Evolutionary conservation across 1,284 basidiomycete species (phyloP).

Genomic region (Tylopilus sp.): DNA sequence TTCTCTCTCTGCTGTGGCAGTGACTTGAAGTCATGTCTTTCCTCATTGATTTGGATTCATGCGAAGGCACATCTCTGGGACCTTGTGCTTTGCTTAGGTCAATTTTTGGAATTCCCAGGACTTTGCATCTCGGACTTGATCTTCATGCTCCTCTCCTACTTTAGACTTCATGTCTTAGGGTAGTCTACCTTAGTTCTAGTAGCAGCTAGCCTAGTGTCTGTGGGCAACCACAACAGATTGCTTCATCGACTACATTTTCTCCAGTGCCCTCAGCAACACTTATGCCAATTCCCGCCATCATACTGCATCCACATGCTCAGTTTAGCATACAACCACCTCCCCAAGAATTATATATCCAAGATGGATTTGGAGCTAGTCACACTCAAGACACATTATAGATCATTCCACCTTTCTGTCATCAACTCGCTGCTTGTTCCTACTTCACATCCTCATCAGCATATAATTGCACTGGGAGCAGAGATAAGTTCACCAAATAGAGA

Average conservation of each 20-base stretch:
- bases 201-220: no score
- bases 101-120: no score
- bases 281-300: slow-evolving; percentile 62
- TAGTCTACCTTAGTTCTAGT: no score
- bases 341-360: slow-evolving; percentile 32
- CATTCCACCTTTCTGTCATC: slow-evolving; percentile 72
- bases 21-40: no score
- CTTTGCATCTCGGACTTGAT: no score
- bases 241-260: slow-evolving; percentile 33
- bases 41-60: no score
- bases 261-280: slow-evolving; percentile 47
- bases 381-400: slow-evolving; percentile 62
- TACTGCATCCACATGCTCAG: slow-evolving; percentile 52
- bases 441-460: slow-evolving; percentile 52
- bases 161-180: no score
- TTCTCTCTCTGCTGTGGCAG: no score
- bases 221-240: no score
- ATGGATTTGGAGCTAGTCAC: slow-evolving; percentile 44
- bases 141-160: no score
- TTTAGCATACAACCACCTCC: slow-evolving; percentile 48
- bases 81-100: no score
- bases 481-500: slow-evolving; percentile 50
- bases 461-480: slow-evolving; percentile 55
- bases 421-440: slow-evolving; percentile 67
- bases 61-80: no score